Conservation (phyloP, 2,329 filamentous ascomycete genomes). For the Stemphylium vesicarium region DNA sequence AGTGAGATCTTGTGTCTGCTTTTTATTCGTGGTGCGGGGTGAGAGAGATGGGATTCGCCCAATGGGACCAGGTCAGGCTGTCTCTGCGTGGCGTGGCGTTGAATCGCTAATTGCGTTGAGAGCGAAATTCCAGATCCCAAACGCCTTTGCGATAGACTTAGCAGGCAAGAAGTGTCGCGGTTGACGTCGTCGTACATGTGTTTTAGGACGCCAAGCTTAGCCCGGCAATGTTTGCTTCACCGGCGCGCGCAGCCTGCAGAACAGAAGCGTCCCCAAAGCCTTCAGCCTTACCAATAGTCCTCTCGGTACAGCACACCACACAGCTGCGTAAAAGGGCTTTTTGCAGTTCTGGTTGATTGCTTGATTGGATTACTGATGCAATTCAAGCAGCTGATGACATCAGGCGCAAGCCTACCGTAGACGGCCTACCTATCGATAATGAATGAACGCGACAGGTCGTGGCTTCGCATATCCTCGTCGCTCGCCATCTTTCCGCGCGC, state of each 20-base stretch:
- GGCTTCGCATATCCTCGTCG: slow-evolving; percentile 1
- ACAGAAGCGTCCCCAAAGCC: slow-evolving; percentile 1
- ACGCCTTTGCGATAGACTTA: no score
- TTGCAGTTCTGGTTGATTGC: neutral
- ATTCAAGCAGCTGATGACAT: slow-evolving; percentile 13
- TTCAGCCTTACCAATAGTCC: slow-evolving; percentile 9
- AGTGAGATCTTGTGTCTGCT: no score
- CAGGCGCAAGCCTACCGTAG: slow-evolving; percentile 10
- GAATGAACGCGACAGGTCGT: slow-evolving; percentile 8
- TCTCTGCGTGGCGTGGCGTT: no score
- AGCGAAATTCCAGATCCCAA: no score
- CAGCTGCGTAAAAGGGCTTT: slow-evolving; percentile 1
- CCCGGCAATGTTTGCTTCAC: slow-evolving; percentile 16
- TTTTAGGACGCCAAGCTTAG: slow-evolving; percentile 11
- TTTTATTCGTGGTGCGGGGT: no score
- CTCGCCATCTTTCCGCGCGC: neutral
- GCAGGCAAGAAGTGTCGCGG: neutral
- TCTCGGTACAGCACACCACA: neutral
- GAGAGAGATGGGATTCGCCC: no score
- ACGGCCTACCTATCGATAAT: slow-evolving; percentile 23
- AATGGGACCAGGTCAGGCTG: no score
- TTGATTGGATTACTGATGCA: slow-evolving; percentile 9
- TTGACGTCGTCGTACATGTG: slow-evolving; percentile 14
- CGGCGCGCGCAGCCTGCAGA: slow-evolving; percentile 9
- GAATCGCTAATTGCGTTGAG: no score